These are phyloP conservation scores for Pyrenophora graminea DNA, from an alignment of 2,329 filamentous ascomycete genomes.

Conservation along the genomic window DNA sequence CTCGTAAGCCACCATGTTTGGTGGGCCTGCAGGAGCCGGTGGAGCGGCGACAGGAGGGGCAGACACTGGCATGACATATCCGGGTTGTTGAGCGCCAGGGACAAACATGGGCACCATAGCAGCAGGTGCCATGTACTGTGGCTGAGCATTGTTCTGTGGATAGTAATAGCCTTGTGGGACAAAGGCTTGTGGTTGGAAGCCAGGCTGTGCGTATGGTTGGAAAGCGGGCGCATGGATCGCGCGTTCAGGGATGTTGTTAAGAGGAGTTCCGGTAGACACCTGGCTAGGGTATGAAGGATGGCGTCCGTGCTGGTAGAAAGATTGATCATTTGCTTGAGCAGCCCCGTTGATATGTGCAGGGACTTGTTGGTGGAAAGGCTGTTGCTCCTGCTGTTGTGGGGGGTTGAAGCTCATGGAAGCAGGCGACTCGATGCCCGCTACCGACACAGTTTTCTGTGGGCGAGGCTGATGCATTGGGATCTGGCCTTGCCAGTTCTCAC, in stretches of 20 bases:
- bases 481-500: conserved; percentile 63
- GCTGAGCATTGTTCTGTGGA: conserved; percentile 44
- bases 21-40: conserved; percentile 46
- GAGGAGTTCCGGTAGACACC: conserved; percentile 73
- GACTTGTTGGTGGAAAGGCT: conserved; percentile 94
- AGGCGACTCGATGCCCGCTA: conserved; percentile 89
- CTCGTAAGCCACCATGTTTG: conserved; percentile 75
- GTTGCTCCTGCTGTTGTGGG: conserved; percentile 70
- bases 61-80: conserved; percentile 48
- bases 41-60: conserved; percentile 43
- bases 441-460: conserved; percentile 90
- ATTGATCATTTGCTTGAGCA: conserved; percentile 55
- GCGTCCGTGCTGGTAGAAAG: conserved; percentile 65
- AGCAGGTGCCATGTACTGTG: conserved; percentile 52
- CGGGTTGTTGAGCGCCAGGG: conserved; percentile 57
- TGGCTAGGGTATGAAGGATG: conserved; percentile 73
- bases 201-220: conserved; percentile 65
- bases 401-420: conserved; percentile 63
- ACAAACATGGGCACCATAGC: conserved; percentile 61
- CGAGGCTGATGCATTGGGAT: conserved; percentile 90
- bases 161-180: conserved; percentile 66
- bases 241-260: conserved; percentile 90
- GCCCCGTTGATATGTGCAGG: conserved; percentile 70
- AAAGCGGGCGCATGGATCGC: conserved; percentile 90
- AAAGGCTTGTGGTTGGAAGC: conserved; percentile 55